Evolutionary conservation across 306 rosid genomes (phyloP), one percentile per base, ranked within the genome.

Genomic region (Trichosanthes cucumerina): DNA sequence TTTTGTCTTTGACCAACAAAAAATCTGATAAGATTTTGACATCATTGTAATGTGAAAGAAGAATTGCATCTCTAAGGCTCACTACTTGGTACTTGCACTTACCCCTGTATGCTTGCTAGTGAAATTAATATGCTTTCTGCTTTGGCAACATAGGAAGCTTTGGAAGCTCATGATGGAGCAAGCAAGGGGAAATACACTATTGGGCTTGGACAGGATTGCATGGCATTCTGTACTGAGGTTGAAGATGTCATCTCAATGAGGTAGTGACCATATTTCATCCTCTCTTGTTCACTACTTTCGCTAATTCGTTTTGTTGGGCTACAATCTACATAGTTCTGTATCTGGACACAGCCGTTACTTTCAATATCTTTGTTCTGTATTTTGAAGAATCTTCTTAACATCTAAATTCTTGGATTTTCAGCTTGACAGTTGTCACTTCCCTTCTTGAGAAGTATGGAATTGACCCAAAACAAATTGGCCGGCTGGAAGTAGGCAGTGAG

Each of bases 231-330:
- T 65, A 82, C 94, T 3, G 99, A 96, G 66, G 80, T 89, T 16
- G 99, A 96, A 90, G 99, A 96, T 89, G 96, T 96, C 85, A 91
- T 96, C 88, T 96, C 99, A 16, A 92, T 96, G 99, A 96, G 99
- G 99, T 95, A 78, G 33, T 76, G 64, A 57, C 65, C 79, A 74
- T 75, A 38, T 21, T 71, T 82, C 39, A 46, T 71, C 76, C 57
- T 71, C 47, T 59, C 14, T 50, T 65, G 79, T 19, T 65, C 72
- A 75, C 64, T 72, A 28, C 10, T 71, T 71, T 85, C 5, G 56
- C 72, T 75, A 57, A 9, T 9, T 58, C 1, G 39, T 28, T 34
- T 10, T 78, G 23, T 19, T 33, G 16, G 19, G 78, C 63, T 52
- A 50, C 60, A 74, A 74, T 74, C 31, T 28, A 19, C 43, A 3